Percentiles rank a stretch among this genome's conserved stretches.
phyloP scores from a whole-genome alignment of 2,329 filamentous ascomycete genomes.

The Coniochaeta sp. region DNA sequence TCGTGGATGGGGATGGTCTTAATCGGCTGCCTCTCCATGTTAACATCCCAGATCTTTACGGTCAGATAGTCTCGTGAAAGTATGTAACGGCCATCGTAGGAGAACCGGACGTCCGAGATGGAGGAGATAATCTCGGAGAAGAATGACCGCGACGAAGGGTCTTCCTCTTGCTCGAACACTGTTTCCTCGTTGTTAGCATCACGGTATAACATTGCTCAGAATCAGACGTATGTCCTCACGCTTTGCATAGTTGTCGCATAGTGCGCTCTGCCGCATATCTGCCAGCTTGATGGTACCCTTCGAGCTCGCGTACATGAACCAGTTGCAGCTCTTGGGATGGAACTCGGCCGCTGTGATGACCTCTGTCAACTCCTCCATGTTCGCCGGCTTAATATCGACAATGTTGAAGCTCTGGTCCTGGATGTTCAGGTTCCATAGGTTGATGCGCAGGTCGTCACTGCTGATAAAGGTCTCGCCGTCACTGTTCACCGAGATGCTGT shows the following conservation, averaged over 20 bases:
- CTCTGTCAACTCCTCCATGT: constrained; percentile 99
- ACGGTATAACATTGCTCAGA: constrained; percentile 3
- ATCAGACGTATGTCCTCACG: constrained; percentile 47
- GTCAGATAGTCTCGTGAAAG: constrained; percentile 96
- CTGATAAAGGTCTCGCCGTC: constrained; percentile 99
- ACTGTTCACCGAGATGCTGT: constrained; percentile 99
- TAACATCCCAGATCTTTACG: constrained; percentile 99
- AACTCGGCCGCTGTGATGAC: constrained; percentile 98
- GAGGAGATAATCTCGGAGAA: constrained; percentile 99
- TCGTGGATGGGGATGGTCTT: constrained; percentile 99
- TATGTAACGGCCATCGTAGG: constrained; percentile 92
- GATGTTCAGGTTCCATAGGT: constrained; percentile 98
- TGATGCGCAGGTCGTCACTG: constrained; percentile 95
- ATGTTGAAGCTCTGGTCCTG: constrained; percentile 99
- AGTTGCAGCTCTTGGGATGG: constrained; percentile 94
- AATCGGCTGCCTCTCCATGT: constrained; percentile 95
- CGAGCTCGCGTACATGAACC: constrained; percentile 99
- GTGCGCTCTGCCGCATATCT: constrained; percentile 93
- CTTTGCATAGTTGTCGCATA: constrained; percentile 95
- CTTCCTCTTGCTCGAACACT: constrained; percentile 99
- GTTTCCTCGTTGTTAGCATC: constrained; percentile 3
- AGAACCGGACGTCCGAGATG: constrained; percentile 97
- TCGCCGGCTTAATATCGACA: constrained; percentile 98
- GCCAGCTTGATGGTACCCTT: constrained; percentile 98
- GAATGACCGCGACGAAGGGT: constrained; percentile 93